phyloP scores from a whole-genome alignment of 495 filamentous ascomycete species.

The Podospora sp. region DNA sequence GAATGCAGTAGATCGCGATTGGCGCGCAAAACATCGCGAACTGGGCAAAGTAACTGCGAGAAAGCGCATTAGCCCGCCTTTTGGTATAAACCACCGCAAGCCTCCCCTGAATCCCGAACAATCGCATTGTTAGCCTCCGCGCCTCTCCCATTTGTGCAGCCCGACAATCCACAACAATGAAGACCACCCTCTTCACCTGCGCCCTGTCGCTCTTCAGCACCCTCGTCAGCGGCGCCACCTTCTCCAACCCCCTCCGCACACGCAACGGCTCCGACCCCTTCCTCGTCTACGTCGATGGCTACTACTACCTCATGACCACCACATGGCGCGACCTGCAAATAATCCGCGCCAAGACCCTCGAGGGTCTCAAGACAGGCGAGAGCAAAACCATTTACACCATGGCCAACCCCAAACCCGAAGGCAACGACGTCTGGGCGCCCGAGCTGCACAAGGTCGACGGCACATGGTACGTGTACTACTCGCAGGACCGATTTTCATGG shows the following conservation, averaged over 20 bases:
- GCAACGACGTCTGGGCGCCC: slow-evolving; percentile 8
- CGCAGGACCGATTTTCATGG: neutral
- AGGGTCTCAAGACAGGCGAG: slow-evolving; percentile 4
- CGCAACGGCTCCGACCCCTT: slow-evolving; percentile 10
- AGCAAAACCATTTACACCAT: slow-evolving; percentile 3
- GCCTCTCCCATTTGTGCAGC: neutral
- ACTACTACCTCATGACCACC: slow-evolving; percentile 11
- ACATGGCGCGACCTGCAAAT: slow-evolving; percentile 6
- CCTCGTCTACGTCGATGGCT: slow-evolving; percentile 9
- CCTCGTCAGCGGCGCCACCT: neutral
- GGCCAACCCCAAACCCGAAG: slow-evolving; percentile 7
- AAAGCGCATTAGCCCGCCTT: neutral
- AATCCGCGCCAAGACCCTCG: neutral
- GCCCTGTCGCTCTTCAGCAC: neutral
- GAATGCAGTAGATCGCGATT: neutral
- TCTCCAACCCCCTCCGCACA: slow-evolving; percentile 6
- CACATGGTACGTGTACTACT: slow-evolving; percentile 9
- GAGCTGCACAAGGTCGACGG: slow-evolving; percentile 8
- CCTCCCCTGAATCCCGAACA: neutral
- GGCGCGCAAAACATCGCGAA: neutral
- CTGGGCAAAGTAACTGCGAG: neutral
- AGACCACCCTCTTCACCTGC: neutral
- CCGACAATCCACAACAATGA: neutral
- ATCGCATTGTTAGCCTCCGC: neutral
- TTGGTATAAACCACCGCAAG: neutral